Evolutionary conservation across 2,329 filamentous ascomycete species (phyloP).

Genomic region (Penicillium italicum): DNA sequence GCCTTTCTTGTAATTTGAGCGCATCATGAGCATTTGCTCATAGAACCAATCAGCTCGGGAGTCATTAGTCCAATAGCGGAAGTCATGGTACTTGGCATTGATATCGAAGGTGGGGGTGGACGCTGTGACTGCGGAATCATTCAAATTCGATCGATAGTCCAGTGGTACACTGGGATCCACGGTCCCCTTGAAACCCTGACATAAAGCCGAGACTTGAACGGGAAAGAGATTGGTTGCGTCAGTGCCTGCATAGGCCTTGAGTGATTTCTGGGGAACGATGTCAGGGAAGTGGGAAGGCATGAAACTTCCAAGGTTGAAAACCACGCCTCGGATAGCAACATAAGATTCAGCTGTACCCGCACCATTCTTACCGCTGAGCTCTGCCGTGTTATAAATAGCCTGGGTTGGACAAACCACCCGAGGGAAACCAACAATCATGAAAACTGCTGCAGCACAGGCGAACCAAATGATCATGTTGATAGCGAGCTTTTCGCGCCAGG

Average conservation of each 20-base stretch:
- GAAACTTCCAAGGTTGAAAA: conserved; percentile 77
- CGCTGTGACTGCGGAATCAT: conserved; percentile 65
- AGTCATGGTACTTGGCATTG: conserved; percentile 86
- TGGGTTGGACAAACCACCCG: conserved; percentile 86
- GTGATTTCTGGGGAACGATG: conserved; percentile 56
- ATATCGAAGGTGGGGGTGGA: conserved; percentile 64
- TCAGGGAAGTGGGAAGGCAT: conserved; percentile 74
- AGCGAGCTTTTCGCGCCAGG: conserved; percentile 95
- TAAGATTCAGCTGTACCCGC: conserved; percentile 64
- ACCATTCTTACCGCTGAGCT: conserved; percentile 71
- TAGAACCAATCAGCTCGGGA: conserved; percentile 86
- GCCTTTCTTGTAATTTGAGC: conserved; percentile 77
- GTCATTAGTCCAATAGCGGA: conserved; percentile 78
- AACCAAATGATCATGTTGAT: conserved; percentile 99
- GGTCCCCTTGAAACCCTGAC: conserved; percentile 66
- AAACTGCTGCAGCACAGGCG: conserved; percentile 69
- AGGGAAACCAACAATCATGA: conserved; percentile 89
- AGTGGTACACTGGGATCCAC: conserved; percentile 73
- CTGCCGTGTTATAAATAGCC: conserved; percentile 74
- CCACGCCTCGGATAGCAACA: conserved; percentile 79
- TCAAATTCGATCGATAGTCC: conserved; percentile 69
- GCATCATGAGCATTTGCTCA: conserved; percentile 78
- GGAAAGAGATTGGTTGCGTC: conserved; percentile 91
- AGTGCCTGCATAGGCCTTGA: conserved; percentile 78
- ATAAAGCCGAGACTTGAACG: conserved; percentile 88